Conservation (phyloP, 2,329 filamentous ascomycete genomes). For the Alternaria arbusti region DNA sequence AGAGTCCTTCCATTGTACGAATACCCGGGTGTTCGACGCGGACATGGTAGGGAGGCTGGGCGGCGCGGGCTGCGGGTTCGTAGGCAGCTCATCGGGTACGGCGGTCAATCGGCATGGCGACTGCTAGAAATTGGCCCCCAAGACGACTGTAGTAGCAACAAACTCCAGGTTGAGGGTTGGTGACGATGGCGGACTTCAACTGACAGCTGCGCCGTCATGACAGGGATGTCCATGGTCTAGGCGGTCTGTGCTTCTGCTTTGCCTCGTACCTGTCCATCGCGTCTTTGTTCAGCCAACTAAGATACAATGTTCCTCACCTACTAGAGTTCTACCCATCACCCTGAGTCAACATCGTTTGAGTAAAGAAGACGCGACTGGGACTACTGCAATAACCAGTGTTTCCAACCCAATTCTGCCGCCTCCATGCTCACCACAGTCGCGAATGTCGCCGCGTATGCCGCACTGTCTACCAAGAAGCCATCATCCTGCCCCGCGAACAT, state of each 20-base stretch:
- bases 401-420: too few relatives aligned
- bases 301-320: too few relatives aligned
- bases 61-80: conserved; percentile 34
- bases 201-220: conserved; percentile 13
- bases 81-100: conserved; percentile 41
- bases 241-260: conserved; percentile 3
- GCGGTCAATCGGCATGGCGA: conserved; percentile 36
- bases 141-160: conserved; percentile 8
- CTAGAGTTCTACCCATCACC: too few relatives aligned
- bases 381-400: too few relatives aligned
- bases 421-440: too few relatives aligned
- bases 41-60: conserved; percentile 39
- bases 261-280: background rate
- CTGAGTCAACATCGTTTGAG: too few relatives aligned
- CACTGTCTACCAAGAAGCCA: too few relatives aligned
- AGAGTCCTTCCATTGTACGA: conserved; percentile 91
- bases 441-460: too few relatives aligned
- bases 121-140: conserved; percentile 16
- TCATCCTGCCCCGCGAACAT: too few relatives aligned
- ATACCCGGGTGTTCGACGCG: conserved; percentile 81
- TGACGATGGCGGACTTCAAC: conserved; percentile 1
- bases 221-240: conserved; percentile 1
- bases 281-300: background rate
- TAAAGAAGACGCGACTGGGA: too few relatives aligned
- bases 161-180: background rate